phyloP scores from a whole-genome alignment of 805 yeast genomes.

The Metschnikowia chrysomelidarum region DNA sequence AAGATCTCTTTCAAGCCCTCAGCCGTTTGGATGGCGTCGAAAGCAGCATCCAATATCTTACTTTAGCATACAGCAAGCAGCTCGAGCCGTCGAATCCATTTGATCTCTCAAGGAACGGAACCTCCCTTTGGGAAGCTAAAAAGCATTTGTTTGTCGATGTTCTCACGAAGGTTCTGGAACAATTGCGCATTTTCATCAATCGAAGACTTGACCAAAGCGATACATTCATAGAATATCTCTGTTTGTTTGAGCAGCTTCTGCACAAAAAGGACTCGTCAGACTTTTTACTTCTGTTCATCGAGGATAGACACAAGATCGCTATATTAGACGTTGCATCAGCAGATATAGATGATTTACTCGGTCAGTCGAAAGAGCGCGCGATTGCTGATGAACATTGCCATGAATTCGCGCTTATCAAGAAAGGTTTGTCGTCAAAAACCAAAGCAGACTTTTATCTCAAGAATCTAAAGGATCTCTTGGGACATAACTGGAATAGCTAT shows the following conservation, averaged over 20 bases:
- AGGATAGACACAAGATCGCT: constrained; percentile 35
- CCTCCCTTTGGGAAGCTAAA: constrained; percentile 27
- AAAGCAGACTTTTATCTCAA: constrained; percentile 27
- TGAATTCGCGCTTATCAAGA: neutral
- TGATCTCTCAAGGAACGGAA: constrained; percentile 34
- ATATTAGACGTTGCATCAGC: constrained; percentile 28
- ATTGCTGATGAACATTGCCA: neutral
- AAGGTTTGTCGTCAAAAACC: constrained; percentile 8
- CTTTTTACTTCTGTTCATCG: constrained; percentile 23
- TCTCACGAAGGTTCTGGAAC: constrained; percentile 22
- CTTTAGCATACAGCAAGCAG: constrained; percentile 29
- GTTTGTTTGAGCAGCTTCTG: constrained; percentile 25
- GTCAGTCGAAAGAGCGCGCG: constrained; percentile 9
- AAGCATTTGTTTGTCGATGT: constrained; percentile 26
- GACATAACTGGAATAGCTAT: constrained; percentile 37
- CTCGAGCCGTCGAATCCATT: constrained; percentile 28
- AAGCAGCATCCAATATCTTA: constrained; percentile 19
- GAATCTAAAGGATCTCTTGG: constrained; percentile 27
- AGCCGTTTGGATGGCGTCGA: constrained; percentile 19
- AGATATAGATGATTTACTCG: constrained; percentile 23
- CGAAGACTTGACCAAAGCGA: constrained; percentile 25
- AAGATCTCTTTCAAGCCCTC: constrained; percentile 42
- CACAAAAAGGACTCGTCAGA: constrained; percentile 11
- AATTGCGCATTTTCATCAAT: constrained; percentile 25
- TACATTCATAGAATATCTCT: constrained; percentile 27